Evolutionary conservation across 331 rosid species (phyloP).

Genomic region (Stylosanthes scabra): DNA sequence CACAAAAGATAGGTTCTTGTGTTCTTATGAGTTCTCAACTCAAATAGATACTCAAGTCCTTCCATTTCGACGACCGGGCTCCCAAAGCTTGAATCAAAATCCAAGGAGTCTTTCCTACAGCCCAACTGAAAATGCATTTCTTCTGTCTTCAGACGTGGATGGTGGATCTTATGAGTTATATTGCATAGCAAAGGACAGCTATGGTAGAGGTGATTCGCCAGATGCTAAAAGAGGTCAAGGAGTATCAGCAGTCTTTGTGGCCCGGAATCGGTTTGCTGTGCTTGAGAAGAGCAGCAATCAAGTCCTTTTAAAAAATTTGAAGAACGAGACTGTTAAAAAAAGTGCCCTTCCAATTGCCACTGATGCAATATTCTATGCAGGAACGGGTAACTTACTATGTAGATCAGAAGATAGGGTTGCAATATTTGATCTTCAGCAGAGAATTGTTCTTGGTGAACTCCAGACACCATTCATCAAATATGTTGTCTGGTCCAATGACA

Average conservation of each 20-base stretch:
- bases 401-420: slow-evolving; percentile 91
- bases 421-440: slow-evolving; percentile 94
- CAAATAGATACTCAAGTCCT: slow-evolving; percentile 84
- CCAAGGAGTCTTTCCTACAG: slow-evolving; percentile 91
- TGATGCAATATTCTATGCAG: slow-evolving; percentile 96
- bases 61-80: slow-evolving; percentile 91
- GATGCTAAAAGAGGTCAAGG: slow-evolving; percentile 91
- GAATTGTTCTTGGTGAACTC: slow-evolving; percentile 85
- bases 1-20: slow-evolving; percentile 80
- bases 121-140: slow-evolving; percentile 94
- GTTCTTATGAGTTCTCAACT: slow-evolving; percentile 80
- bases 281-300: slow-evolving; percentile 87
- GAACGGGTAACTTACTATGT: slow-evolving; percentile 89
- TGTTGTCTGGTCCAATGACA: slow-evolving; percentile 92
- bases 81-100: slow-evolving; percentile 77
- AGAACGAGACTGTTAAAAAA: slow-evolving; percentile 82
- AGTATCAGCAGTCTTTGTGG: slow-evolving; percentile 92
- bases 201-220: slow-evolving; percentile 78
- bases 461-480: slow-evolving; percentile 89
- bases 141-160: slow-evolving; percentile 87
- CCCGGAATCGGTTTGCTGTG: slow-evolving; percentile 95
- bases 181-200: slow-evolving; percentile 74
- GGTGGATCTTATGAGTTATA: slow-evolving; percentile 95
- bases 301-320: slow-evolving; percentile 80
- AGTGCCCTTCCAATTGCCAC: slow-evolving; percentile 73